These are phyloP conservation scores for Simplicillium aogashimaense DNA, from an alignment of 2,329 filamentous ascomycete genomes.

Conservation along the genomic window DNA sequence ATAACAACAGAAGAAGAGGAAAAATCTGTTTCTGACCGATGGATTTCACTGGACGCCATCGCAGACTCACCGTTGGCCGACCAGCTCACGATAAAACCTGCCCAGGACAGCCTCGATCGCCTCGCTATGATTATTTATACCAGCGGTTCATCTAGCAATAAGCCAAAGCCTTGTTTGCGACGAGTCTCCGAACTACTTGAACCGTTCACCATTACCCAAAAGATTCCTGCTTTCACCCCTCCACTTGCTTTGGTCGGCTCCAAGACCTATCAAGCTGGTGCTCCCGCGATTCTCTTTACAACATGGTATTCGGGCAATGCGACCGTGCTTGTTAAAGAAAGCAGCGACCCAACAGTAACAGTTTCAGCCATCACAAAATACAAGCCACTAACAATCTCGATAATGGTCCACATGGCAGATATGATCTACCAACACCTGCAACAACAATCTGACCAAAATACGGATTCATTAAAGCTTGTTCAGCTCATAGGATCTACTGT, in stretches of 20 bases:
- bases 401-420: slow-evolving; percentile 1
- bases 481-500: not conserved
- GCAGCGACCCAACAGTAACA: not conserved
- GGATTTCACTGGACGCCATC: not conserved
- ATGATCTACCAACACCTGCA: not conserved
- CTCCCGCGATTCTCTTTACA: not conserved
- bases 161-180: slow-evolving; percentile 1
- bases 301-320: slow-evolving; percentile 1
- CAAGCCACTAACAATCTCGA: not conserved
- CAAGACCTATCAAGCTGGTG: slow-evolving; percentile 1
- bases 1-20: not conserved
- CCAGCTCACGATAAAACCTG: not conserved
- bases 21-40: not conserved
- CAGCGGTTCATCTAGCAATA: slow-evolving; percentile 1
- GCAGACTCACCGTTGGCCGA: not conserved
- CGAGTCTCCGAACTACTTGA: not conserved
- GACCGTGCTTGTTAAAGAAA: not conserved
- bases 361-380: not conserved
- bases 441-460: too few relatives aligned
- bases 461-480: not conserved
- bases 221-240: not conserved
- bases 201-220: not conserved
- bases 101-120: not conserved
- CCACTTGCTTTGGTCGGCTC: not conserved
- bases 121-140: slow-evolving; percentile 2